A percentile compares a stretch with the other conserved stretches of the same genome.
phyloP scores from a whole-genome alignment of 2,329 filamentous ascomycete species.

The Claviceps quebecensis region DNA sequence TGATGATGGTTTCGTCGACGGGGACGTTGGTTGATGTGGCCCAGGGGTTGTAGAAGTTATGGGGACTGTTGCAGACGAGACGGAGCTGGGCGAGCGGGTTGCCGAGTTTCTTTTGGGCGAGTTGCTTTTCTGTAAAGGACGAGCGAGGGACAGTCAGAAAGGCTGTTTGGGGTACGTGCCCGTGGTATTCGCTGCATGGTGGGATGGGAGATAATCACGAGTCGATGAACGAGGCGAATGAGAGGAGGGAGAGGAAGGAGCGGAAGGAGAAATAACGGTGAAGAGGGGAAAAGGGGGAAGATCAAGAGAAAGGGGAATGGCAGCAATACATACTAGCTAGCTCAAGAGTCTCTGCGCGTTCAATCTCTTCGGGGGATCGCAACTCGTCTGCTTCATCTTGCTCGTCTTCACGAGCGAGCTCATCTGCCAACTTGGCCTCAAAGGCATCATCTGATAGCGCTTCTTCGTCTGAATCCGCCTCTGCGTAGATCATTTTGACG shows the following conservation, averaged over 20 bases:
- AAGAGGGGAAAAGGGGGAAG: no score
- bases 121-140: constrained; percentile 54
- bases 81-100: constrained; percentile 88
- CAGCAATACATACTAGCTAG: constrained; percentile 49
- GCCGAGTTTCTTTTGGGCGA: constrained; percentile 80
- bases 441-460: constrained; percentile 68
- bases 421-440: constrained; percentile 59
- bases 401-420: constrained; percentile 31
- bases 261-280: neutral
- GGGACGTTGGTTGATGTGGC: constrained; percentile 40
- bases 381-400: constrained; percentile 18
- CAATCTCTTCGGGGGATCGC: constrained; percentile 43
- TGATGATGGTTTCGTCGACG: constrained; percentile 70
- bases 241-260: no score
- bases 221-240: no score
- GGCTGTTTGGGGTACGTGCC: no score
- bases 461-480: constrained; percentile 46
- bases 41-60: constrained; percentile 96
- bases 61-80: constrained; percentile 81
- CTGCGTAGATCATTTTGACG: constrained; percentile 28
- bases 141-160: neutral
- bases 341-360: constrained; percentile 54
- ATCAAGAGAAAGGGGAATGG: neutral
- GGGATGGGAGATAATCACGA: neutral
- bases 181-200: no score